Conservation (phyloP, 2,329 filamentous ascomycete genomes). For the Capronia coronata region DNA sequence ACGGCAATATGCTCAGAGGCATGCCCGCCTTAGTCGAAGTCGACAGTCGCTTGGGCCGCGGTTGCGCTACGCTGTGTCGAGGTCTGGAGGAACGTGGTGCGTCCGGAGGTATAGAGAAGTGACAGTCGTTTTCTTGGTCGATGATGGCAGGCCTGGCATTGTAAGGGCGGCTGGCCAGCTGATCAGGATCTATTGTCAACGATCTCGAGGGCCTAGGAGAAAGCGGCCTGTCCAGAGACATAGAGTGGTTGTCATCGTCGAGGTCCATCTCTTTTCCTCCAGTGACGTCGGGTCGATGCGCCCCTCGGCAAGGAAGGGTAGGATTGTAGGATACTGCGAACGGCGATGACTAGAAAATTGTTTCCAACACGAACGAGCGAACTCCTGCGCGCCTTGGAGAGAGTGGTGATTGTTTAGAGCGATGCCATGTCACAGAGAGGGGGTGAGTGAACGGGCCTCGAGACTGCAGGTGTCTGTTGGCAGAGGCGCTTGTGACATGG, state of each 20-base stretch:
- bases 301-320: neutral
- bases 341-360: too few relatives aligned
- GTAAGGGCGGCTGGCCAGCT: slow-evolving; percentile 16
- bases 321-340: neutral
- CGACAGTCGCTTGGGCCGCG: slow-evolving; percentile 25
- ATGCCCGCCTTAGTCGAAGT: slow-evolving; percentile 39
- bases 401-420: neutral
- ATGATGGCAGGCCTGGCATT: slow-evolving; percentile 27
- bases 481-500: slow-evolving; percentile 18
- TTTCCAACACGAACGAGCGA: slow-evolving; percentile 6
- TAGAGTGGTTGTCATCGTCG: slow-evolving; percentile 11
- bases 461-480: slow-evolving; percentile 14
- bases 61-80: slow-evolving; percentile 31
- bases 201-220: slow-evolving; percentile 26
- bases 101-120: slow-evolving; percentile 31
- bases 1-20: slow-evolving; percentile 56
- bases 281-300: neutral
- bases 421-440: slow-evolving; percentile 16
- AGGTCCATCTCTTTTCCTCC: slow-evolving; percentile 19
- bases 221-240: slow-evolving; percentile 22
- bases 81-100: slow-evolving; percentile 31
- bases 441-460: slow-evolving; percentile 5
- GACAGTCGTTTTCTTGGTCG: slow-evolving; percentile 32
- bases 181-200: slow-evolving; percentile 23
- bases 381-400: slow-evolving; percentile 4